Evolutionary conservation across 257 asterid species (phyloP), one percentile per base, ranked within the genome.

Genomic region (Solanum etuberosum): DNA sequence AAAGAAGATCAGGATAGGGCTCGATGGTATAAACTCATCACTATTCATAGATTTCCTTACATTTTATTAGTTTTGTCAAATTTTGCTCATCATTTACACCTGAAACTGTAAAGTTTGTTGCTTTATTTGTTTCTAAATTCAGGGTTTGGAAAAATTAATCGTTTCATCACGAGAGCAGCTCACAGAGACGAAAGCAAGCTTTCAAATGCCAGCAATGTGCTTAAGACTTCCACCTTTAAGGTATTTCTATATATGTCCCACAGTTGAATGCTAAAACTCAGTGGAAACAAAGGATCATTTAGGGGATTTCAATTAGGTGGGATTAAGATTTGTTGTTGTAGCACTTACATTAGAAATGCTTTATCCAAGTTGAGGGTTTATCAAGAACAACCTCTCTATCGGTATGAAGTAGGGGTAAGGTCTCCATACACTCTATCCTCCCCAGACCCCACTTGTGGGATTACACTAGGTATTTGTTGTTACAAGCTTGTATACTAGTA

Each of bases 1-100:
- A 84, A 87, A 87, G 83, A 87, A 59, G 85, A 83, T 85, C 48
- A 46, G 87, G 68, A 29, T 83, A 43, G 89, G 87, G 34, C 84
- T 86, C 65, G 84, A 83, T 40, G 89, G 89, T 87, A 83, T 68
- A 12, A 4, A 20, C 61, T 68, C 70, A 74, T 23, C n/a, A 57
- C 12, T 77, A 46, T 63, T 38, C 59, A 63, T 70, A 7, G 31
- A 76, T 78, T 15, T 78, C n/a, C 15, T 25, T 25, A 42, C 63
- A 78, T 78, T 42, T 78, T 72, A 9, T 77, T 3, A 25, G 37
- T 42, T 72, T 72, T 9, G 0, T 77, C 59, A n/a, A 25, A 6
- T n/a, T 40, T 42, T 42, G n/a, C 61, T 76, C 46, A 12, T 23
- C 87, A 43, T 65, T 40, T 85, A 27, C 61, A 12, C 87, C 61